These are phyloP conservation scores for Blastobotrys raffinosifermentans DNA, from an alignment of 1,139 yeast genomes.

Conservation along the genomic window DNA sequence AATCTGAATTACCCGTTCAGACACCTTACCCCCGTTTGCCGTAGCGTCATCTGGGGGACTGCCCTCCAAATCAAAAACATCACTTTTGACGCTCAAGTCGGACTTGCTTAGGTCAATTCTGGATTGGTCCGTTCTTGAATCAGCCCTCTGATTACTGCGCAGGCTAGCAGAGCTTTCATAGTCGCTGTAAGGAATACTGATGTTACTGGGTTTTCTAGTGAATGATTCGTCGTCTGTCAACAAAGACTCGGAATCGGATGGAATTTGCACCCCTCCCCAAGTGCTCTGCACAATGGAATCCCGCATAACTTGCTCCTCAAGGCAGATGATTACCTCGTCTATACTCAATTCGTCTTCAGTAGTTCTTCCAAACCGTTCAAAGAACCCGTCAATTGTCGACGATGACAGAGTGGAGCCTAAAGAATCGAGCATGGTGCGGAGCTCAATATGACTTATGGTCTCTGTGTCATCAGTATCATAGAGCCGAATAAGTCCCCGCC, in stretches of 20 bases:
- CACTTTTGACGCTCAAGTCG: not conserved
- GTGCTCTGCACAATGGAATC: conserved; percentile 21
- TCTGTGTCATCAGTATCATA: conserved; percentile 44
- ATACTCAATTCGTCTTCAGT: conserved; percentile 49
- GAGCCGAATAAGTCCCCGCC: conserved; percentile 58
- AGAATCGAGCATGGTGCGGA: conserved; percentile 54
- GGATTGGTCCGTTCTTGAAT: no score
- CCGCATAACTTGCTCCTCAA: conserved; percentile 37
- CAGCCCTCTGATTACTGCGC: not conserved
- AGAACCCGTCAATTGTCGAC: conserved; percentile 43
- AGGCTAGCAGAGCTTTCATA: not conserved
- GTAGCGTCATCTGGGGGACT: not conserved
- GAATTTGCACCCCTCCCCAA: not conserved
- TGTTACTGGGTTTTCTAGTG: no score
- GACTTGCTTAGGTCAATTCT: no score
- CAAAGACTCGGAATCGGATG: not conserved
- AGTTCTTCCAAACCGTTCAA: conserved; percentile 39
- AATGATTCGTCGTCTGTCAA: not conserved
- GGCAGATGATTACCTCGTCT: conserved; percentile 54
- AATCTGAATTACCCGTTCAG: conserved; percentile 48
- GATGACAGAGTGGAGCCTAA: conserved; percentile 55
- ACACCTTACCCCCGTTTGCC: conserved; percentile 16
- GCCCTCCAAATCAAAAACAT: not conserved
- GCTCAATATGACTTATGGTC: conserved; percentile 48
- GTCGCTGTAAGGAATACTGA: not conserved